phyloP scores from a whole-genome alignment of 2,329 filamentous ascomycete genomes.

The Gaeumannomyces sp. region DNA sequence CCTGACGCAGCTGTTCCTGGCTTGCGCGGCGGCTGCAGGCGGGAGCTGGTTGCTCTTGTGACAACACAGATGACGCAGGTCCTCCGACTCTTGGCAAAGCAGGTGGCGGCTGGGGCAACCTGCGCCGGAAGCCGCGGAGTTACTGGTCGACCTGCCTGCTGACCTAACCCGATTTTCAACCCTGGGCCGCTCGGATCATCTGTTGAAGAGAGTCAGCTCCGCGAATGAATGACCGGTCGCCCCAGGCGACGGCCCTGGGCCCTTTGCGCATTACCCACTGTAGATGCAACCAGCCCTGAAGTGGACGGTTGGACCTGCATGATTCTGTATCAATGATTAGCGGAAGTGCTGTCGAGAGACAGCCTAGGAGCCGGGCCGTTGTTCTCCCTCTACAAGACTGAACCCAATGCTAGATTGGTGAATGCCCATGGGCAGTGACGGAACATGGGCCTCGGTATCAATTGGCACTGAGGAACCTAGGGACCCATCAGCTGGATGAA shows the following conservation, averaged over 20 bases:
- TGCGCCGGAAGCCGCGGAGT: conserved; percentile 10
- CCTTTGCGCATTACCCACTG: background rate
- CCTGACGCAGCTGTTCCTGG: conserved; percentile 8
- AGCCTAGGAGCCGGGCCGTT: too few species aligned
- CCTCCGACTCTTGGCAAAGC: background rate
- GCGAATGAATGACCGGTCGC: background rate
- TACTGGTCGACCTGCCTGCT: background rate
- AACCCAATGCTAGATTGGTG: too few species aligned
- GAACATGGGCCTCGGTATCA: too few species aligned
- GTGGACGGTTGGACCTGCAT: background rate
- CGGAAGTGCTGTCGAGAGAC: too few species aligned
- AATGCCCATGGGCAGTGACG: too few species aligned
- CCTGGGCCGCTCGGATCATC: background rate
- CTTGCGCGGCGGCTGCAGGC: conserved; percentile 4
- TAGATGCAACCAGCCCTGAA: background rate
- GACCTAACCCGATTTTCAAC: background rate
- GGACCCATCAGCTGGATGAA: too few species aligned
- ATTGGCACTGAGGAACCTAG: too few species aligned
- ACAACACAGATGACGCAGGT: background rate
- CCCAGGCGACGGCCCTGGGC: background rate
- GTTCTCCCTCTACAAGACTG: too few species aligned
- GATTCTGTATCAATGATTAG: background rate
- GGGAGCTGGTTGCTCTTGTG: background rate
- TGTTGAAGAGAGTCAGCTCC: background rate
- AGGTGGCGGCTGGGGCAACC: background rate